Evolutionary conservation across 345 rosid genomes (phyloP).

Genomic region (Combretum micranthum): DNA sequence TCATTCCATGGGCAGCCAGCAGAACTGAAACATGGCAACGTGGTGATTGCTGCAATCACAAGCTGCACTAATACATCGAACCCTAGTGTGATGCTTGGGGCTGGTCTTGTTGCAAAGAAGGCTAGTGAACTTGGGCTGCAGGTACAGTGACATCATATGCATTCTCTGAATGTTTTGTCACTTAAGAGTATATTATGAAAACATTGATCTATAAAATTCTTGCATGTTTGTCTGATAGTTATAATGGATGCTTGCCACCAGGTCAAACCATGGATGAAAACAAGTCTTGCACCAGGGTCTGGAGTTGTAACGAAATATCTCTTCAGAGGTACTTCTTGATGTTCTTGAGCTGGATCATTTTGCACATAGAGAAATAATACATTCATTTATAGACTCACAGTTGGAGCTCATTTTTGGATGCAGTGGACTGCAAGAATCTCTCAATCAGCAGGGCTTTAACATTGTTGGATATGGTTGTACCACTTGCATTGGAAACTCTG

Average conservation of each 20-base stretch:
- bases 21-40: conserved; percentile 65
- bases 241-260: conserved; percentile 15
- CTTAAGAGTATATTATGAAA: neutral
- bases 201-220: neutral
- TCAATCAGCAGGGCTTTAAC: conserved; percentile 60
- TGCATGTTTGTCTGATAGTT: neutral
- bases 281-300: conserved; percentile 84
- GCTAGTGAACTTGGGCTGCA: conserved; percentile 62
- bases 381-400: neutral
- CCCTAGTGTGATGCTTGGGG: conserved; percentile 82
- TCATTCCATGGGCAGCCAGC: conserved; percentile 56
- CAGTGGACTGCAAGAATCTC: conserved; percentile 66
- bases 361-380: neutral
- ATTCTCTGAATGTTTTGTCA: neutral
- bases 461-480: conserved; percentile 85
- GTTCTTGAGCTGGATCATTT: neutral
- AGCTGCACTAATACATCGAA: conserved; percentile 82
- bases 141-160: conserved; percentile 28
- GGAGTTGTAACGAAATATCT: conserved; percentile 69
- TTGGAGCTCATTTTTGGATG: conserved; percentile 5
- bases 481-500: conserved; percentile 76
- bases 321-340: conserved; percentile 35
- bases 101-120: conserved; percentile 73
- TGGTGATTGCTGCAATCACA: conserved; percentile 76
- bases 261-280: conserved; percentile 89